Evolutionary conservation across 345 rosid species (phyloP).

Genomic region (Euclidium syriacum): DNA sequence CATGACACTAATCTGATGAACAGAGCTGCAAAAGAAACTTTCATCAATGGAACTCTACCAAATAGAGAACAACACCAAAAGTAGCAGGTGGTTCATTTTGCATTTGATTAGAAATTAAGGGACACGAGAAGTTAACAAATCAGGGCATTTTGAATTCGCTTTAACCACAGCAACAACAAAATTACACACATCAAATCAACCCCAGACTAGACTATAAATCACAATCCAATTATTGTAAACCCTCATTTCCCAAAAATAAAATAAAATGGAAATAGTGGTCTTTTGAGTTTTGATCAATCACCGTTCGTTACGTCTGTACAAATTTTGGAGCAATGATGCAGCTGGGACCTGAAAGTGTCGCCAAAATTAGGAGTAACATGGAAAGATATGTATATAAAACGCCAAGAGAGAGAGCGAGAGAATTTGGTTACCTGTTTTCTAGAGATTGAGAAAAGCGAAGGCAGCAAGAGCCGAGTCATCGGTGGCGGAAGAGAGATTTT

Average conservation of each 20-base stretch:
- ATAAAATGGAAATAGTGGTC: too few species aligned
- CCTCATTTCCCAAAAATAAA: too few species aligned
- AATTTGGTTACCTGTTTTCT: constrained; percentile 19
- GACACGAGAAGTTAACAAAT: neutral
- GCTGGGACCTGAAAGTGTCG: constrained; percentile 39
- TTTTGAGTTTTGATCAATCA: too few species aligned
- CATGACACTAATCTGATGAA: constrained; percentile 38
- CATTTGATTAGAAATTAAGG: neutral
- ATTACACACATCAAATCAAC: neutral
- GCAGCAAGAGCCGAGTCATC: constrained; percentile 31
- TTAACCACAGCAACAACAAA: neutral
- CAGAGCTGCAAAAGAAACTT: constrained; percentile 35
- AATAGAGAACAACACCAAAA: neutral
- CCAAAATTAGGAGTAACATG: neutral
- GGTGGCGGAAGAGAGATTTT: neutral
- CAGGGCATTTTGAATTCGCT: neutral
- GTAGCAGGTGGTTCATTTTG: neutral
- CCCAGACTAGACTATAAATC: constrained; percentile 1
- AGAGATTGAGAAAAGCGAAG: constrained; percentile 24
- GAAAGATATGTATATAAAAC: neutral
- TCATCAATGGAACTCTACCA: neutral
- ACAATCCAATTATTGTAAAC: neutral
- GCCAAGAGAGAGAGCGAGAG: neutral
- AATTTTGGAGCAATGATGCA: constrained; percentile 28
- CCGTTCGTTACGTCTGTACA: constrained; percentile 49